Base-by-base conservation (phyloP, 129 eudicot genomes). In the Heracleum sosnowskyi region DNA sequence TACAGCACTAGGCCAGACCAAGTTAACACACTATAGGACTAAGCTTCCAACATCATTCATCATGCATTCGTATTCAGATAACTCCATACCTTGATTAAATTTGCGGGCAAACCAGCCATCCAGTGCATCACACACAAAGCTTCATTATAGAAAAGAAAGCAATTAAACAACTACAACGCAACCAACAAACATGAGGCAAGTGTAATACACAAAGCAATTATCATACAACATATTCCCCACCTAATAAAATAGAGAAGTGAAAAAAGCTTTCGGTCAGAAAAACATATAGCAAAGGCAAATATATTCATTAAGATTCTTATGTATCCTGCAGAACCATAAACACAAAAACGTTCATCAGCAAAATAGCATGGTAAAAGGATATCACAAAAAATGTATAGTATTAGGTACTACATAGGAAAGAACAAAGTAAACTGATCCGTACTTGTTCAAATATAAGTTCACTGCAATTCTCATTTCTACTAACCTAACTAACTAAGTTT, bases 101-200 rank as follows among this genome's bases (percentile, higher is more conserved):
- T 91, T 94, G 74, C 98, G 98, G 57, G 98, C 98, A 85, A 94
- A 94, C 96, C 96, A 94, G 77, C 98, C 98, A 84, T 94, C 98
- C 89, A 94, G 84, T 31, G 96, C 98, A 84, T 94, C 98, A 75
- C 96, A 91, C 69, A 91, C 98, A 86, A 94, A 94, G 93, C 98
- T 94, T 90, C 42, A 83, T 57, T 64, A 82, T 4, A 49, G 3
- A 49, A 22, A 69, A 33, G 40, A 42, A 73, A 77, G 37, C 78
- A 63, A 71, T 77, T 57, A 77, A 44, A 45, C 47, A 24, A 42
- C 49, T 36, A 57, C 69, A 5, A 8, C 26, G 11, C 10, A 63
- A 40, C 74, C 46, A 77, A 76, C 20, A 76, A 62, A 72, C 69
- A 66, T 18, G 34, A 72, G 49, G 22, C n/a, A 26, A 80, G 77